phyloP scores from a whole-genome alignment of 345 rosid species.

The Luvunga scandens region DNA sequence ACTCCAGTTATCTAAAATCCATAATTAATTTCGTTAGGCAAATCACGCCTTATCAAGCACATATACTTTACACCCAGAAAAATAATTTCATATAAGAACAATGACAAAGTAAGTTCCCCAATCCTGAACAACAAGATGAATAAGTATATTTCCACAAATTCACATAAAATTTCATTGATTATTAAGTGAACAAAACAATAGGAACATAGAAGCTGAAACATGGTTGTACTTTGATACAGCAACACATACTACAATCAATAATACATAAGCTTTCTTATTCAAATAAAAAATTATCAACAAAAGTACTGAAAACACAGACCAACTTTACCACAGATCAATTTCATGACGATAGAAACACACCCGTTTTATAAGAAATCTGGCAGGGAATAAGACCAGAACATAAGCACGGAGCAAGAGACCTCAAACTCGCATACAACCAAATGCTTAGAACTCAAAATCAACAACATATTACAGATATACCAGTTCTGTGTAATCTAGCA shows the following conservation, averaged over 20 bases:
- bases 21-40: not conserved
- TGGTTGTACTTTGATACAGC: not conserved
- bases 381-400: not conserved
- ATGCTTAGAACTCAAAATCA: not conserved
- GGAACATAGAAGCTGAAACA: not conserved
- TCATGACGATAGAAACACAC: not conserved
- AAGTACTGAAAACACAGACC: not conserved
- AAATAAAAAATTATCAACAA: not conserved
- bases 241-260: not conserved
- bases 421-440: not conserved
- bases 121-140: not conserved
- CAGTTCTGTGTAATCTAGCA: not conserved
- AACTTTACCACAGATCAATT: not conserved
- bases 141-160: not conserved
- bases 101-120: not conserved
- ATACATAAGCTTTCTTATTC: not conserved
- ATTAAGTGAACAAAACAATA: not conserved
- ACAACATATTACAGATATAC: not conserved
- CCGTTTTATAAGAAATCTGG: not conserved
- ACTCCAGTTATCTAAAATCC: constrained; percentile 84
- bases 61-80: too few species aligned
- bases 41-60: too few species aligned
- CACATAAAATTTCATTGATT: not conserved
- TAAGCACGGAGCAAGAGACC: not conserved
- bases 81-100: not conserved